Conservation (phyloP, 768 basidiomycete genomes). For the Suillus bovinus region DNA sequence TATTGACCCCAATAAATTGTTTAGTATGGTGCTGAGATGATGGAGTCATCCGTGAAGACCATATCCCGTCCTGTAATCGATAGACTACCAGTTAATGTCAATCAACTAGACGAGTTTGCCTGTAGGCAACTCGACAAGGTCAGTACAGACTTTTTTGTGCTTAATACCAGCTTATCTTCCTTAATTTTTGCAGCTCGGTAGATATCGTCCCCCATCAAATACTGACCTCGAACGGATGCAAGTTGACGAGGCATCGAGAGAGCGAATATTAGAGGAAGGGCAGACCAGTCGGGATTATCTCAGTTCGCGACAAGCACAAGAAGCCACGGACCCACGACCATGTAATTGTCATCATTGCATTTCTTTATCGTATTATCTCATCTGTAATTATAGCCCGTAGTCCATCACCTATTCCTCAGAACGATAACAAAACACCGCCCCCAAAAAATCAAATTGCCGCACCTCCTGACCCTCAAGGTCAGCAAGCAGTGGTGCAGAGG, state of each 20-base stretch:
- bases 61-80: slow-evolving; percentile 83
- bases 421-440: slow-evolving; percentile 24
- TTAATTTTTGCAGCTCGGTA: slow-evolving; percentile 41
- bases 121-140: slow-evolving; percentile 86
- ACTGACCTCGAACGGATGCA: slow-evolving; percentile 30
- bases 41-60: slow-evolving; percentile 80
- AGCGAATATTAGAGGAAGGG: background rate
- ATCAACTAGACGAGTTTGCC: slow-evolving; percentile 83
- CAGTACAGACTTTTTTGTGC: slow-evolving; percentile 29
- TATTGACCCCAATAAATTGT: slow-evolving; percentile 15
- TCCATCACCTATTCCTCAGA: background rate
- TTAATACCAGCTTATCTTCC: background rate
- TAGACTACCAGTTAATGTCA: slow-evolving; percentile 70
- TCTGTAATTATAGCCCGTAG: slow-evolving; percentile 10
- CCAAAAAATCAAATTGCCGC: slow-evolving; percentile 22
- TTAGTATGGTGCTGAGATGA: slow-evolving; percentile 85
- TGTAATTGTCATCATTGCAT: slow-evolving; percentile 12
- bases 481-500: slow-evolving; percentile 64
- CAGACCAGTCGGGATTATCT: slow-evolving; percentile 8
- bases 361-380: slow-evolving; percentile 6
- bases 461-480: slow-evolving; percentile 23
- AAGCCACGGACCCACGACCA: slow-evolving; percentile 3
- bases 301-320: slow-evolving; percentile 1
- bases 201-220: slow-evolving; percentile 45
- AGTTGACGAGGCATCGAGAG: slow-evolving; percentile 19